Evolutionary conservation across 2,329 filamentous ascomycete genomes (phyloP).

Genomic region (Septoria petroselini): DNA sequence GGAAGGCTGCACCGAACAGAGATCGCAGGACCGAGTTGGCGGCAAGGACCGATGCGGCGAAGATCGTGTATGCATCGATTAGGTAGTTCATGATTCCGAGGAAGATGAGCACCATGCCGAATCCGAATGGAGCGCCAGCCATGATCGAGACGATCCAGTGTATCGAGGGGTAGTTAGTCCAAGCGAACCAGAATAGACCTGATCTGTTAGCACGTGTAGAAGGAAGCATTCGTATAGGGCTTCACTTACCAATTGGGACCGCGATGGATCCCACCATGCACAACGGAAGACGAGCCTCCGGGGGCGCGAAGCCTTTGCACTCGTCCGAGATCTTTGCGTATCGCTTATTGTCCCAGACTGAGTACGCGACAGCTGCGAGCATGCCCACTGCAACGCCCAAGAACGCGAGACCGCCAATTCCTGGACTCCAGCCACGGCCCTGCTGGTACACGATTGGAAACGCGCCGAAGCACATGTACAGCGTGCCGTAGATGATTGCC

Average conservation of each 20-base stretch:
- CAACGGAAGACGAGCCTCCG: conserved; percentile 63
- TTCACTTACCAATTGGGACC: conserved; percentile 50
- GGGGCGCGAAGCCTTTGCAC: conserved; percentile 57
- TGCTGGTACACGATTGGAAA: conserved; percentile 61
- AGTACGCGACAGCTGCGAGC: conserved; percentile 56
- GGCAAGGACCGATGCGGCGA: conserved; percentile 66
- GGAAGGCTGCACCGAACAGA: conserved; percentile 73
- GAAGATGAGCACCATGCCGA: conserved; percentile 64
- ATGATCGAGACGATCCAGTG: conserved; percentile 56
- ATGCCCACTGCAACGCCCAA: conserved; percentile 68
- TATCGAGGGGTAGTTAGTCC: conserved; percentile 58
- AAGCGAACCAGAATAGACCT: conserved; percentile 65
- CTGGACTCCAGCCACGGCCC: conserved; percentile 56
- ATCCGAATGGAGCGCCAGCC: conserved; percentile 54
- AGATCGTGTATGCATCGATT: conserved; percentile 63
- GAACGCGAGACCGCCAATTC: conserved; percentile 63
- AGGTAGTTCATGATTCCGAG: conserved; percentile 65
- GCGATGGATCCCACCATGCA: conserved; percentile 61
- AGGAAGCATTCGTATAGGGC: neutral
- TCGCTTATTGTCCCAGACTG: conserved; percentile 52
- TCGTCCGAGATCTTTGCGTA: conserved; percentile 49
- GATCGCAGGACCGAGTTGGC: conserved; percentile 79
- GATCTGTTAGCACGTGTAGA: neutral
- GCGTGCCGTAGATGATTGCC: conserved; percentile 48
- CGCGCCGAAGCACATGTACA: conserved; percentile 49